These are phyloP conservation scores for Salix udensis DNA, from an alignment of 345 rosid species.

Conservation along the genomic window DNA sequence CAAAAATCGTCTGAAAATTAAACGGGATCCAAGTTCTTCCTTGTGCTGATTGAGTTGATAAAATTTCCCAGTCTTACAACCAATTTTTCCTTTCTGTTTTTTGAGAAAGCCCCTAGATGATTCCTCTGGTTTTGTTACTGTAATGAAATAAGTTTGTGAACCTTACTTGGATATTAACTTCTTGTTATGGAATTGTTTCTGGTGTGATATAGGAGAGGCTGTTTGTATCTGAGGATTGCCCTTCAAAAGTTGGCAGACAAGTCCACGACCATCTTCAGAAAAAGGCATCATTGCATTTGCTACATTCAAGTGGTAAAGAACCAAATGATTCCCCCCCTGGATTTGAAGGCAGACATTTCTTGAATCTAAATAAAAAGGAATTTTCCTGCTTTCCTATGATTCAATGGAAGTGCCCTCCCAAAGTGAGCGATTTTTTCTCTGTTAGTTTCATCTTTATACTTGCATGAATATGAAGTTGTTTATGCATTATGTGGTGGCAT, in stretches of 20 bases:
- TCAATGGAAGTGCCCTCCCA: slow-evolving; percentile 48
- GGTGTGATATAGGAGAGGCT: slow-evolving; percentile 40
- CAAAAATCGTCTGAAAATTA: background rate
- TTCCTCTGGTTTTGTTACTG: background rate
- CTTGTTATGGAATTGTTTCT: slow-evolving; percentile 2
- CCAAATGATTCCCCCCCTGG: slow-evolving; percentile 44
- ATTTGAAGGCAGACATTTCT: slow-evolving; percentile 27
- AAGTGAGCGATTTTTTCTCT: slow-evolving; percentile 27
- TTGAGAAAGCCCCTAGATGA: background rate
- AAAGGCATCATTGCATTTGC: slow-evolving; percentile 15
- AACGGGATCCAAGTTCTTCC: background rate
- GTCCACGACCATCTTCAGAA: slow-evolving; percentile 16
- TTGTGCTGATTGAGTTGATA: background rate
- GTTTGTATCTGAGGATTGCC: slow-evolving; percentile 45
- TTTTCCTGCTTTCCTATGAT: slow-evolving; percentile 28
- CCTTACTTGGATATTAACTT: background rate
- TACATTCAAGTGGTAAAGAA: slow-evolving; percentile 5
- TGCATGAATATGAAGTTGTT: background rate
- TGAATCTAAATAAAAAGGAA: slow-evolving; percentile 14
- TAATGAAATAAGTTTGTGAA: background rate
- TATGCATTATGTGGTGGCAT: background rate
- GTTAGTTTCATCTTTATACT: background rate
- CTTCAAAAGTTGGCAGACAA: slow-evolving; percentile 39
- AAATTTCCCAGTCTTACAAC: background rate
- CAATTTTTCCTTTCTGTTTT: background rate